A percentile compares a stretch with the other conserved stretches of the same genome.
Evolutionary conservation across 352 stramenopile genomes (phyloP).

Genomic region (Globisporangium lucens): DNA sequence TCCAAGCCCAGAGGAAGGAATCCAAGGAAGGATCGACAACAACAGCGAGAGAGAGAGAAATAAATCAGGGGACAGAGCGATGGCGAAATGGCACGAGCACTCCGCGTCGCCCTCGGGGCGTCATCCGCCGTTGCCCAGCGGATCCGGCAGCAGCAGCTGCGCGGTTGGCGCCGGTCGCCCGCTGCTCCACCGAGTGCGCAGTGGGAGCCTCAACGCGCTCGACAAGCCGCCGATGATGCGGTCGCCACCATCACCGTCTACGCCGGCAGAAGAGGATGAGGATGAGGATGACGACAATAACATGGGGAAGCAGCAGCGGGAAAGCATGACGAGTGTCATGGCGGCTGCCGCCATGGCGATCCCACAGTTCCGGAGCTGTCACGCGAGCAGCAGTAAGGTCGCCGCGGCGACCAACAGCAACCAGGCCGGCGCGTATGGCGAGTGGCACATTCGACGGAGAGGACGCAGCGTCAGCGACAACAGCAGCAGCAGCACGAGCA

Average conservation of each 20-base stretch:
- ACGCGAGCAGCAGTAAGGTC: conserved; percentile 24
- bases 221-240: conserved; percentile 8
- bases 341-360: conserved; percentile 26
- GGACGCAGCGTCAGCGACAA: conserved; percentile 62
- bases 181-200: conserved; percentile 10
- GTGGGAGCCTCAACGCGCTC: conserved; percentile 18
- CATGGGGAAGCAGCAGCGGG: neutral
- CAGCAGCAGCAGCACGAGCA: conserved; percentile 60
- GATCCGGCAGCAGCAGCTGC: neutral
- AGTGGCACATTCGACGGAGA: conserved; percentile 36
- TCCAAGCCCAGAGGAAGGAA: conserved; percentile 8
- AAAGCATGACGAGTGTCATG: conserved; percentile 5
- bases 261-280: neutral
- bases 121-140: neutral
- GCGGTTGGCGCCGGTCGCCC: conserved; percentile 1
- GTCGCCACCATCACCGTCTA: neutral
- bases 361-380: conserved; percentile 46
- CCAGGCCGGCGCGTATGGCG: conserved; percentile 14
- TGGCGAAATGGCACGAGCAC: conserved; percentile 16
- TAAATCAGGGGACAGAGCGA: conserved; percentile 7
- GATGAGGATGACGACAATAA: neutral
- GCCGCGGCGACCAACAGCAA: conserved; percentile 7
- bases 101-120: neutral
- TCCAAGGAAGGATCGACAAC: neutral
- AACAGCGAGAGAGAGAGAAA: neutral